Evolutionary conservation across 495 filamentous ascomycete species (phyloP).

Genomic region (Xylaria telfairii): DNA sequence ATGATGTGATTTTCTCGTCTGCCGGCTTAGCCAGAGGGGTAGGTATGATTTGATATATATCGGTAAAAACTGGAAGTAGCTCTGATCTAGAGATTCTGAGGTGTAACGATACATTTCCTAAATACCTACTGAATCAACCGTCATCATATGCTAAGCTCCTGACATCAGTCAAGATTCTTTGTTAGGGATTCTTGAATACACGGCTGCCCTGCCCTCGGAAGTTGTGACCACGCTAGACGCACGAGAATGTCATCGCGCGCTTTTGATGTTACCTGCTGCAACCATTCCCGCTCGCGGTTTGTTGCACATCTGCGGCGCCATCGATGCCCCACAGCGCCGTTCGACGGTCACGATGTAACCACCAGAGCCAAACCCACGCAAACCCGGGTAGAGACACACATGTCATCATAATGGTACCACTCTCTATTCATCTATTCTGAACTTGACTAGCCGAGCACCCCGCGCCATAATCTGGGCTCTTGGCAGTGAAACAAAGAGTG

Average conservation of each 20-base stretch:
- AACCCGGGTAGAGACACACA: not conserved
- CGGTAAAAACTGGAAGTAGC: not conserved
- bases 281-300: not conserved
- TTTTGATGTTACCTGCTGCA: not conserved
- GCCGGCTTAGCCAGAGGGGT: not conserved
- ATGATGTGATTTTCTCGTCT: not conserved
- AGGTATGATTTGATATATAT: not conserved
- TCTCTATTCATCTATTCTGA: not conserved
- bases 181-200: too few species aligned
- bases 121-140: not conserved
- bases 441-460: not conserved
- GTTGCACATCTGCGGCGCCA: not conserved
- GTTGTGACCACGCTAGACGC: not conserved
- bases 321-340: not conserved
- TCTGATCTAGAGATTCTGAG: not conserved
- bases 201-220: not conserved
- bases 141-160: too few species aligned
- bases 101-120: not conserved
- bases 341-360: conserved; percentile 7
- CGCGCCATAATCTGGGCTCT: not conserved
- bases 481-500: not conserved
- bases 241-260: conserved; percentile 20
- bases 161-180: too few species aligned
- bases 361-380: not conserved
- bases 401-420: conserved; percentile 7